Base-by-base conservation (phyloP, 1,139 yeast genomes). In the Ashbya aceris region DNA sequence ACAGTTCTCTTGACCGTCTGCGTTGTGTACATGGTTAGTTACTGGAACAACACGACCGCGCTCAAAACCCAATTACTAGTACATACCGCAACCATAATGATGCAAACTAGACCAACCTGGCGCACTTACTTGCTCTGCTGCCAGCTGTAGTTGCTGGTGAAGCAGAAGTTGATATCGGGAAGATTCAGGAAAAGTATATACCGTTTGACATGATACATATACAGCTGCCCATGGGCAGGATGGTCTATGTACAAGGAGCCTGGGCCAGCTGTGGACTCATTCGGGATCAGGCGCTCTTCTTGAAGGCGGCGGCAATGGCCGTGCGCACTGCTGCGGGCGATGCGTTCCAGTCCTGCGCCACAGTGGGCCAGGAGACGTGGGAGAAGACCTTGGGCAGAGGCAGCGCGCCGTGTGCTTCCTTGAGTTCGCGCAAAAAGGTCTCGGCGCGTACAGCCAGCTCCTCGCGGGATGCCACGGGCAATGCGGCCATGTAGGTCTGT, bases 1-100 rank as follows among this genome's bases (percentile, higher is more conserved):
- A 91, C 77, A 30, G 91, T 85, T 71, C 97, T 79, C 67, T 84
- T 83, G 36, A 83, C 84, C 71, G 76, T 53, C 64, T 59, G 42
- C 38, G 33, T 17, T 26, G n/a, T 28, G 51, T 13, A 29, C 11
- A 27, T 13, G 27, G 41, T 41, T 43, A 40, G 40, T 41, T 36
- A 26, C 9, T 27, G 35, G 27, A 13, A 9, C 11, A 26, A 4
- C 12, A 32, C 12, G 14, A 4, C n/a, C 12, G 8, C 4, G n/a
- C 32, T 32, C 27, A 29, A 37, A 31, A n/a, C 30, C 30, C 11
- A 9, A n/a, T 9, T 14, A 13, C n/a, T 14, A 12, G 4, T 34
- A 50, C 55, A 49, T 51, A 53, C 56, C 14, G 54, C 51, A 41
- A 51, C 56, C 56, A 53, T 49, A 8, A 23, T 31, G 30, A 17